These are phyloP conservation scores for Saraca asoca DNA, from an alignment of 331 rosid species.

Conservation along the genomic window DNA sequence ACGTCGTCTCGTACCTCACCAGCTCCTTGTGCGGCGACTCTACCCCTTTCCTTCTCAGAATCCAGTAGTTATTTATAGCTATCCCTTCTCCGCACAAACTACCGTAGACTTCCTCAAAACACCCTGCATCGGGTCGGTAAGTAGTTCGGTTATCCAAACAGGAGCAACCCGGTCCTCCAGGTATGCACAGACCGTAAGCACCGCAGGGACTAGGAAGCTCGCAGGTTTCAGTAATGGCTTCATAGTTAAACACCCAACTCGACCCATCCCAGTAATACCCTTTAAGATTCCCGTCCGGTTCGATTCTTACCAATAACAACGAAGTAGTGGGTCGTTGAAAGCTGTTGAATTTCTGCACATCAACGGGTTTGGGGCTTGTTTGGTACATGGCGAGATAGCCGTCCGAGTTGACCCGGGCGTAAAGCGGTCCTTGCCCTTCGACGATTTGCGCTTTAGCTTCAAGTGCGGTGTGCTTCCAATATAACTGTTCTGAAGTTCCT, in stretches of 20 bases:
- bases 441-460: conserved; percentile 51
- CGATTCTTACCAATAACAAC: conserved; percentile 55
- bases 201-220: conserved; percentile 80
- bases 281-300: conserved; percentile 70
- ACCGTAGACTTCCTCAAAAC: conserved; percentile 35
- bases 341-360: conserved; percentile 61
- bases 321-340: conserved; percentile 50
- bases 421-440: conserved; percentile 60
- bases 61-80: conserved; percentile 39
- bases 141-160: conserved; percentile 66
- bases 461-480: conserved; percentile 60
- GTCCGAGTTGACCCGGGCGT: conserved; percentile 54
- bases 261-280: conserved; percentile 75
- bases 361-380: conserved; percentile 54
- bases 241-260: conserved; percentile 52
- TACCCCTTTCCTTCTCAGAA: conserved; percentile 56
- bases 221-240: conserved; percentile 63
- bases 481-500: conserved; percentile 32
- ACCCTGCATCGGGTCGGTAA: conserved; percentile 39
- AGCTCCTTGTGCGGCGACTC: conserved; percentile 67
- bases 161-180: conserved; percentile 59
- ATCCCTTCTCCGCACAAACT: conserved; percentile 51
- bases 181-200: conserved; percentile 73
- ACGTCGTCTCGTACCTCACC: conserved; percentile 42
- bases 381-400: conserved; percentile 87